A percentile compares a stretch with the other conserved stretches of the same genome.
phyloP scores from a whole-genome alignment of 2,329 filamentous ascomycete genomes.

The Rhinocladiella similis region DNA sequence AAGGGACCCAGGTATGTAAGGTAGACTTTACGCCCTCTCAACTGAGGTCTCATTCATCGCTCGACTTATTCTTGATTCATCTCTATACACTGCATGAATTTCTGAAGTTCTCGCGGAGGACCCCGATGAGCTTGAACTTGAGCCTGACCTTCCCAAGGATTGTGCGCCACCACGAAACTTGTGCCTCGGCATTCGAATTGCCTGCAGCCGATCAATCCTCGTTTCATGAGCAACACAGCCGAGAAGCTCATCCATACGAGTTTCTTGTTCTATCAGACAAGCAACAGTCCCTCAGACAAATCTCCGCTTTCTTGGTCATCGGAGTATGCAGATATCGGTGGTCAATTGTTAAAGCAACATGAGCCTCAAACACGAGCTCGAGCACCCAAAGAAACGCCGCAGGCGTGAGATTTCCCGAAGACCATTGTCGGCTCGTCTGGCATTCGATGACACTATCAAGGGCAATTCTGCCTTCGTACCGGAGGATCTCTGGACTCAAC shows the following conservation, averaged over 20 bases:
- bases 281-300: neutral
- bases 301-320: neutral
- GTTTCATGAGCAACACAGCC: neutral
- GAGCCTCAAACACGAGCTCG: slow-evolving; percentile 43
- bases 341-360: slow-evolving; percentile 33
- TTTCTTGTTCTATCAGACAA: neutral
- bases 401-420: slow-evolving; percentile 47
- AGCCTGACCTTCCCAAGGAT: too few species aligned
- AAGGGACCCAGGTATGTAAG: too few species aligned
- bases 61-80: too few species aligned
- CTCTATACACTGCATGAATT: too few species aligned
- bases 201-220: neutral
- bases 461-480: slow-evolving; percentile 85
- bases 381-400: slow-evolving; percentile 53
- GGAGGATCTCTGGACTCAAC: slow-evolving; percentile 77
- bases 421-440: slow-evolving; percentile 73
- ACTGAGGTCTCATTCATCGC: too few species aligned
- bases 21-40: too few species aligned
- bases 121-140: too few species aligned
- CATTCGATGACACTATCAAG: slow-evolving; percentile 81
- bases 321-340: slow-evolving; percentile 5
- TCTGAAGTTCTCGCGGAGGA: too few species aligned
- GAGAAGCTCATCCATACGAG: neutral
- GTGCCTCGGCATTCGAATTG: slow-evolving; percentile 5
- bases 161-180: neutral